A percentile compares a stretch with the other conserved stretches of the same genome.
These are phyloP conservation scores for Drechslerella stenobrocha DNA, from an alignment of 2,329 filamentous ascomycete species.

Conservation along the genomic window DNA sequence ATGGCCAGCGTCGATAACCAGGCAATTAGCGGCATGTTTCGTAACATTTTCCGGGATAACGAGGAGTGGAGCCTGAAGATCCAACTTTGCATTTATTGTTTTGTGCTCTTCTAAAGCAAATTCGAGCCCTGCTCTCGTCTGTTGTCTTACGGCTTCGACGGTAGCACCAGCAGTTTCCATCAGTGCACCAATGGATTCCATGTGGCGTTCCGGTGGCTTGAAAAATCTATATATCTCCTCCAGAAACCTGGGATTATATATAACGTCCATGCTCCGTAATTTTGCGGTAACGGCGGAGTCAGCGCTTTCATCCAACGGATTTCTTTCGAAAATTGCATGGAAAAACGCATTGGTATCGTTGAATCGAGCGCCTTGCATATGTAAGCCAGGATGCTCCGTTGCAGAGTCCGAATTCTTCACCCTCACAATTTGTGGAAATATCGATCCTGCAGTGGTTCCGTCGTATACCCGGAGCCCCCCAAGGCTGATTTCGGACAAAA, in stretches of 20 bases:
- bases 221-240: constrained; percentile 94
- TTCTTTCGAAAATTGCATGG: constrained; percentile 87
- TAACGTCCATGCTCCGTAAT: constrained; percentile 91
- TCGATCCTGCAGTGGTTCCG: constrained; percentile 84
- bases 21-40: constrained; percentile 74
- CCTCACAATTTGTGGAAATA: constrained; percentile 92
- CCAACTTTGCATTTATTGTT: constrained; percentile 92
- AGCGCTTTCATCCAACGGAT: constrained; percentile 87
- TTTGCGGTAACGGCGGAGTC: constrained; percentile 89
- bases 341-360: constrained; percentile 68
- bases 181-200: constrained; percentile 95
- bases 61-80: constrained; percentile 92
- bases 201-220: constrained; percentile 90
- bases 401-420: constrained; percentile 74
- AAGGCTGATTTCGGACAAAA: constrained; percentile 83
- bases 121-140: constrained; percentile 91
- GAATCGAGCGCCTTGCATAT: constrained; percentile 16
- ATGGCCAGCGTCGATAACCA: constrained; percentile 95
- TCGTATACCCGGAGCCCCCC: constrained; percentile 94
- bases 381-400: constrained; percentile 58
- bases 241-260: constrained; percentile 94
- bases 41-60: constrained; percentile 95
- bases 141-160: constrained; percentile 89
- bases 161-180: constrained; percentile 96
- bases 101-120: constrained; percentile 98